Base-by-base conservation (phyloP, 1,284 basidiomycete genomes). In the Neonothopanus nambi region DNA sequence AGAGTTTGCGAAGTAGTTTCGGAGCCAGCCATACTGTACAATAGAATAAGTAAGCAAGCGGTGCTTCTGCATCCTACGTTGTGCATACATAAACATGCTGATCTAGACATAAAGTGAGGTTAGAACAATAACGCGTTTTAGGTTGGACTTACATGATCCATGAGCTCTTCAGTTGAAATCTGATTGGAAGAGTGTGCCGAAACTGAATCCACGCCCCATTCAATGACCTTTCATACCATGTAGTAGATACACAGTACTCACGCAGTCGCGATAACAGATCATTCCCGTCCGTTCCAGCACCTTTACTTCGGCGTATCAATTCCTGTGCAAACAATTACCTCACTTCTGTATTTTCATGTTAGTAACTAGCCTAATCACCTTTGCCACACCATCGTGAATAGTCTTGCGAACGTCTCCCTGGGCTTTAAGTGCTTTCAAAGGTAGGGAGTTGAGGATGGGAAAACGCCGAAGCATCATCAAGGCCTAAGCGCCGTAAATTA, bases 381-480 rank as follows among this genome's bases (percentile, higher is more conserved):
- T 48, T 21, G 38, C 42, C 5, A 35, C 39, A 30, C 38, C 20
- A 11, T 11, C 12, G 40, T 50, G 37, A 28, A 50, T 50, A 12
- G n/a, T 40, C 48, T 21, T 40, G 28, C 45, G 54, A 9, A 53
- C 52, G 43, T 47, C 33, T 13, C 52, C 53, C 41, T 59, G 58
- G 4, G 42, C 45, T 42, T 55, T 35, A 9, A 57, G 36, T 8
- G 53, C 56, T 33, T 45, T 23, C 17, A 59, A 24, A 7, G 58
- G 58, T 18, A 59, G 38, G 23, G 24, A 52, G 24, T 55, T 55
- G 21, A 59, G 40, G 28, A 57, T 38, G 6, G 47, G 43, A 24
- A 59, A 57, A 13, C 56, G 52, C 8, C 52, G 42, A 15, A 59
- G 48, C 18, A 59, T 26, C 53, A 57, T 57, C 13, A 57, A 37